A percentile compares a stretch with the other conserved stretches of the same genome.
Evolutionary conservation across 192 early-diverging fungal genomes (phyloP).

Genomic region (Chytriomyces sp.): DNA sequence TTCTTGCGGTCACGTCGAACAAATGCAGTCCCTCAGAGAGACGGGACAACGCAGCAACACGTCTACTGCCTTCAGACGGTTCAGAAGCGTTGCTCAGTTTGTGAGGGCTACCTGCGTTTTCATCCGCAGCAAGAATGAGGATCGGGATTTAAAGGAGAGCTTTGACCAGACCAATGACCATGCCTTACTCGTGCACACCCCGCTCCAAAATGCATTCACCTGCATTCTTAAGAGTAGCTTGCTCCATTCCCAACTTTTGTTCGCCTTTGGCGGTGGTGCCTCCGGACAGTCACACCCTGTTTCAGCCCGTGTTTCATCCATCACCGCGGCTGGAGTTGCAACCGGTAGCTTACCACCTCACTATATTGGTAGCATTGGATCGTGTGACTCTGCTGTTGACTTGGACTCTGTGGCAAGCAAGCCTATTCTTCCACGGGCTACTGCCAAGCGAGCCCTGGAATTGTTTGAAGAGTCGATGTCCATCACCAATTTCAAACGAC

Average conservation of each 20-base stretch:
- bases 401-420: no score
- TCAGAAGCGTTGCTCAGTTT: constrained; percentile 9
- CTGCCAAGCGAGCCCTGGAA: background rate
- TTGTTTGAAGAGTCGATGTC: constrained; percentile 21
- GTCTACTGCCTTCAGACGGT: constrained; percentile 6
- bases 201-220: background rate
- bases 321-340: background rate
- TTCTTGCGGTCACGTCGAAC: no score
- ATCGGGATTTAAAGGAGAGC: background rate
- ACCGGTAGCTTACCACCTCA: no score
- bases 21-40: background rate
- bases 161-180: background rate
- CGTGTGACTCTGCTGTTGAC: no score
- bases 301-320: background rate
- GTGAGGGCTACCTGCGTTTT: constrained; percentile 11
- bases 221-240: background rate
- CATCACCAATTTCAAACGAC: constrained; percentile 5
- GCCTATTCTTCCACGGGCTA: no score
- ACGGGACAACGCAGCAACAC: background rate
- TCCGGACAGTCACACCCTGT: background rate
- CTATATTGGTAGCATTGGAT: no score
- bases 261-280: background rate
- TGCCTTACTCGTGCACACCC: background rate
- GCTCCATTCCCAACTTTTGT: background rate
- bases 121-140: background rate